These are phyloP conservation scores for Candida corydali DNA, from an alignment of 805 yeast genomes.

Conservation along the genomic window DNA sequence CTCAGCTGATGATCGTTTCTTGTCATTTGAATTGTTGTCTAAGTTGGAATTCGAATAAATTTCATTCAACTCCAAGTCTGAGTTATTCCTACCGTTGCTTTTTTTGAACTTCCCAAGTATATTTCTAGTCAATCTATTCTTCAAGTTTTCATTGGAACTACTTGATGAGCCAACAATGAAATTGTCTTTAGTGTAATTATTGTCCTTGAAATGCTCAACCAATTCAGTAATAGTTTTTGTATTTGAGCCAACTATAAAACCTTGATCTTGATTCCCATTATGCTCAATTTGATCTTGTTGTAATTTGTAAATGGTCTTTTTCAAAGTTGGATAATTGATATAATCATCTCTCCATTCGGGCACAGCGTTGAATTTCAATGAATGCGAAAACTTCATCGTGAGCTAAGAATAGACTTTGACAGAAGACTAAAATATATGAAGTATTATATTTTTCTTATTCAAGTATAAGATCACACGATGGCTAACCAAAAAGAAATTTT, in stretches of 20 bases:
- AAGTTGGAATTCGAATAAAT: constrained; percentile 2
- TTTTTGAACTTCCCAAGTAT: constrained; percentile 5
- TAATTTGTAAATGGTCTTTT: constrained; percentile 52
- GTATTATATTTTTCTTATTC: constrained; percentile 4
- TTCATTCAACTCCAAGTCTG: constrained; percentile 3
- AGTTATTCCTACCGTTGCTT: neutral
- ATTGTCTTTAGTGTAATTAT: neutral
- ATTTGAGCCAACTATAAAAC: constrained; percentile 14
- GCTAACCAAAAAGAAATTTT: neutral
- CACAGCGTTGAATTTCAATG: constrained; percentile 48
- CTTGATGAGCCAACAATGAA: neutral
- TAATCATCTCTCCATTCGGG: constrained; percentile 51
- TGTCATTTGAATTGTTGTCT: constrained; percentile 1
- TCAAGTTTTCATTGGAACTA: neutral
- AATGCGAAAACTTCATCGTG: constrained; percentile 47
- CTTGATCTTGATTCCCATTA: constrained; percentile 22
- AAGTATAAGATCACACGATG: constrained; percentile 4
- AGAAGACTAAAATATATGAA: neutral
- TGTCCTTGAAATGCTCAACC: constrained; percentile 12
- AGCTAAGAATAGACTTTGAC: constrained; percentile 2
- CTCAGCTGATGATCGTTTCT: constrained; percentile 2
- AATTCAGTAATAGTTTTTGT: constrained; percentile 25
- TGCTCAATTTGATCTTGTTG: constrained; percentile 36
- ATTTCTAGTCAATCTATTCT: constrained; percentile 7
- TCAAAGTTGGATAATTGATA: constrained; percentile 45